Conservation (phyloP, 148 eudicot species). For the Limonium bicolor region DNA sequence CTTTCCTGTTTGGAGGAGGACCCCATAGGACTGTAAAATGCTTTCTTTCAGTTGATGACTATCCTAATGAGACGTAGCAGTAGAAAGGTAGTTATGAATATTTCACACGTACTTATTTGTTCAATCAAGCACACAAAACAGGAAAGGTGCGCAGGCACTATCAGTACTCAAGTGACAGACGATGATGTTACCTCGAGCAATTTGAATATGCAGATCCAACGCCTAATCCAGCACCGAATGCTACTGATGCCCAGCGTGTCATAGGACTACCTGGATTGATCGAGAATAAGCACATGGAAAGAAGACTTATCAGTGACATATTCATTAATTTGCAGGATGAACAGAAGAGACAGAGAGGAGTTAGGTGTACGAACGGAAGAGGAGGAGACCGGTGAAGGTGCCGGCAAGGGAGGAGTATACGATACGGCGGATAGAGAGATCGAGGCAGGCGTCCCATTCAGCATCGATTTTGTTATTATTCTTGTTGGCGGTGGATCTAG, state of each 20-base stretch:
- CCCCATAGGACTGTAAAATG: too few species aligned
- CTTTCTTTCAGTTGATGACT: too few species aligned
- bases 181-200: slow-evolving; percentile 55
- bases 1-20: too few species aligned
- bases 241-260: slow-evolving; percentile 87
- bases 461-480: too few species aligned
- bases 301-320: neutral
- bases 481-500: slow-evolving; percentile 38
- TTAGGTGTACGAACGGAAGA: slow-evolving; percentile 42
- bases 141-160: too few species aligned
- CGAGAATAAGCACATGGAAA: slow-evolving; percentile 6
- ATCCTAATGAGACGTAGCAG: too few species aligned
- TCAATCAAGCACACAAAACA: too few species aligned
- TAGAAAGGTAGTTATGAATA: too few species aligned
- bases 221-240: slow-evolving; percentile 86
- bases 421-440: slow-evolving; percentile 65
- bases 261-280: slow-evolving; percentile 70
- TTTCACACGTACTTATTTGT: too few species aligned
- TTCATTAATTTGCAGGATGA: neutral
- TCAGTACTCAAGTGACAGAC: too few species aligned
- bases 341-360: neutral
- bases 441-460: slow-evolving; percentile 78
- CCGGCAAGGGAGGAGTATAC: slow-evolving; percentile 62
- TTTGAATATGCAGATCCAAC: slow-evolving; percentile 85
- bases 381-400: slow-evolving; percentile 59